Conservation (phyloP, 2,329 filamentous ascomycete species). For the Paraphoma chrysanthemicola region DNA sequence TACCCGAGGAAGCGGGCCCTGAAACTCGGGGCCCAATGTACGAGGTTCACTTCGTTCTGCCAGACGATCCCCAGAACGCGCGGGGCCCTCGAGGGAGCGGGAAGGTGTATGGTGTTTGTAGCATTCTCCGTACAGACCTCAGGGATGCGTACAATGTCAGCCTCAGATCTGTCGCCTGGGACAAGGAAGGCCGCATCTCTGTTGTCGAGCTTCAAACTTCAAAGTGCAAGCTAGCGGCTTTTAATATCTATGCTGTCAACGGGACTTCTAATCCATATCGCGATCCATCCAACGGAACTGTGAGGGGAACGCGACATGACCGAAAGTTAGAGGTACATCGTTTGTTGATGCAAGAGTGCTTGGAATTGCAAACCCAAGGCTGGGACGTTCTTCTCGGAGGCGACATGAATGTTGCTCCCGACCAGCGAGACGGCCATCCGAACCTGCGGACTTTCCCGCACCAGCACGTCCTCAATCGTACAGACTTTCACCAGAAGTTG, state of each 20-base stretch:
- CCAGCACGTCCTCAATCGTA: conserved; percentile 59
- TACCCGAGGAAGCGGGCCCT: not conserved
- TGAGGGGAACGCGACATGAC: conserved; percentile 58
- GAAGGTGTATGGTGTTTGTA: conserved; percentile 61
- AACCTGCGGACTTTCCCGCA: conserved; percentile 53
- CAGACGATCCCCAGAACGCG: conserved; percentile 58
- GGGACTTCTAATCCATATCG: conserved; percentile 58
- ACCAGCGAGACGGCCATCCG: conserved; percentile 55
- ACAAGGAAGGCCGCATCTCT: conserved; percentile 60
- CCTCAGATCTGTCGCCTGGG: conserved; percentile 55
- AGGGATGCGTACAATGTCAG: conserved; percentile 3
- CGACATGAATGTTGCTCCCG: conserved; percentile 60
- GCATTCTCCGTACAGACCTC: conserved; percentile 57
- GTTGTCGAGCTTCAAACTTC: conserved; percentile 49
- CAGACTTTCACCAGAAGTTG: conserved; percentile 59
- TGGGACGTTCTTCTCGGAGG: conserved; percentile 58
- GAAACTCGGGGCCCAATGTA: conserved; percentile 47
- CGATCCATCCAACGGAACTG: conserved; percentile 51
- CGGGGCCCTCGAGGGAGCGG: conserved; percentile 53
- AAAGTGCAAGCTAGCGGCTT: conserved; percentile 50
- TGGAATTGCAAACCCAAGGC: conserved; percentile 49
- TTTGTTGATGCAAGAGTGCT: conserved; percentile 54
- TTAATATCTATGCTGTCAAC: conserved; percentile 63
- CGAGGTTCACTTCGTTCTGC: conserved; percentile 55
- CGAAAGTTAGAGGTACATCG: conserved; percentile 59